A percentile compares a stretch with the other conserved stretches of the same genome.
Conservation (phyloP, 345 rosid genomes). For the Corchorus capsularis region DNA sequence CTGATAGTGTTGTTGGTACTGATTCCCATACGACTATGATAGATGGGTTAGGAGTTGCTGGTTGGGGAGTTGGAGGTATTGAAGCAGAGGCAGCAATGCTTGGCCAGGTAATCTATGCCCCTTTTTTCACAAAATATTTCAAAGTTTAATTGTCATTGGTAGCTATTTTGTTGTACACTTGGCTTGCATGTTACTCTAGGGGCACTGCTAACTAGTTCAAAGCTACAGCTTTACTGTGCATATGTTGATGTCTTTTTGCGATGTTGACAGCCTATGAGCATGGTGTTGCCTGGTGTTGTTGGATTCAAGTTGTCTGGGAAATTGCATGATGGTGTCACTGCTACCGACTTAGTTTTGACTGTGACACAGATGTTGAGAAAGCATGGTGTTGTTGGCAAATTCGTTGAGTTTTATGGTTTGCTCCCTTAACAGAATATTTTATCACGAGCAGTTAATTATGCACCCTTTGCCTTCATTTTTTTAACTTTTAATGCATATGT, state of each 20-base stretch:
- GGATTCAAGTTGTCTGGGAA: conserved; percentile 78
- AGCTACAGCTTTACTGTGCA: not conserved
- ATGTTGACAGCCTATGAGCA: conserved; percentile 79
- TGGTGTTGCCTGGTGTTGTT: conserved; percentile 92
- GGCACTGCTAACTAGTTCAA: not conserved
- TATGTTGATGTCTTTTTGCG: conserved; percentile 26
- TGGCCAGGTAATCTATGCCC: too few relatives aligned
- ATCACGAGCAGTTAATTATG: too few relatives aligned
- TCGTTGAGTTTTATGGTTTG: conserved; percentile 85
- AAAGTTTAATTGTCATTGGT: too few relatives aligned
- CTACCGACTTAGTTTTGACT: conserved; percentile 88
- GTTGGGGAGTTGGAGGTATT: too few relatives aligned
- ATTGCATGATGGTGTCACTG: conserved; percentile 76
- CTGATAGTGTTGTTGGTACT: conserved; percentile 90
- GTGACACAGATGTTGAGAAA: conserved; percentile 85
- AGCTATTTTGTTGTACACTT: not conserved
- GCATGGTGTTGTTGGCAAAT: conserved; percentile 94
- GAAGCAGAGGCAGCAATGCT: too few relatives aligned
- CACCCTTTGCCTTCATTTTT: not conserved
- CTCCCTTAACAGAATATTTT: not conserved
- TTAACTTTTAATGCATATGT: conserved; percentile 15
- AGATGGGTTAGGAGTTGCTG: conserved; percentile 88
- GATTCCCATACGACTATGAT: conserved; percentile 96
- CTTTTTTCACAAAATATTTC: too few relatives aligned
- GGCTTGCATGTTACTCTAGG: not conserved